Evolutionary conservation across 176 grass and related monocot genomes (phyloP), one percentile per base, ranked within the genome.

Genomic region (Oryza coarctata): DNA sequence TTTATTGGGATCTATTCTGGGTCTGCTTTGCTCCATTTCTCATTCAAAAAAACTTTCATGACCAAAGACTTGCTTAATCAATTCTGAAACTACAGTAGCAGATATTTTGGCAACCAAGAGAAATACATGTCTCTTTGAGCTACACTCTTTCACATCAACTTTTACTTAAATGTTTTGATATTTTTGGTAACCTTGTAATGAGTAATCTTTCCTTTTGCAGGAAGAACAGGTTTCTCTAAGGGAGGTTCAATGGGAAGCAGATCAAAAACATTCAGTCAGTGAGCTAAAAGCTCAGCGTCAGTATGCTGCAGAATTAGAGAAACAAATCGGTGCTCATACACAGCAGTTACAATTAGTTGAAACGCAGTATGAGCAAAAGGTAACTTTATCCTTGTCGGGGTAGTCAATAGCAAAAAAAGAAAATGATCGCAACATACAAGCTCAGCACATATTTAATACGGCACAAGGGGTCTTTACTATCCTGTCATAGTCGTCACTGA

Each of bases 281-380:
- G 88, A 82, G 45, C 27, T 86, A 73, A 35, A 86, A 66, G 66
- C 73, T 82, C 83, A 89, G 44, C 66, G 62, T 73, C 78, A 89
- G 35, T 43, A 85, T 57, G 77, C 71, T 45, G 68, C n/a, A 6
- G 76, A 81, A 43, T 33, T 87, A 30, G 89, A 91, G 43, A 91
- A 80, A 84, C 76, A 91, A 84, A 80, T 87, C 10, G 29, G 69
- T 84, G 52, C 22, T 68, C 89, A 87, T 30, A 80, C 77, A 30
- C 71, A 87, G n/a, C 82, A 91, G 76, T 65, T 91, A 45, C 52
- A 84, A 87, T 60, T 55, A 72, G 58, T 47, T 0, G 81, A 87
- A 66, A 70, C 33, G 62, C 64, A 91, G 4, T 87, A 91, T 81
- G 77, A 81, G 4, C 76, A 87, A 70, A 91, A 91, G 76, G 89